Percentiles rank a stretch among this genome's conserved stretches.
Evolutionary conservation across 2,329 filamentous ascomycete species (phyloP).

Genomic region (Penicillium glabrum): DNA sequence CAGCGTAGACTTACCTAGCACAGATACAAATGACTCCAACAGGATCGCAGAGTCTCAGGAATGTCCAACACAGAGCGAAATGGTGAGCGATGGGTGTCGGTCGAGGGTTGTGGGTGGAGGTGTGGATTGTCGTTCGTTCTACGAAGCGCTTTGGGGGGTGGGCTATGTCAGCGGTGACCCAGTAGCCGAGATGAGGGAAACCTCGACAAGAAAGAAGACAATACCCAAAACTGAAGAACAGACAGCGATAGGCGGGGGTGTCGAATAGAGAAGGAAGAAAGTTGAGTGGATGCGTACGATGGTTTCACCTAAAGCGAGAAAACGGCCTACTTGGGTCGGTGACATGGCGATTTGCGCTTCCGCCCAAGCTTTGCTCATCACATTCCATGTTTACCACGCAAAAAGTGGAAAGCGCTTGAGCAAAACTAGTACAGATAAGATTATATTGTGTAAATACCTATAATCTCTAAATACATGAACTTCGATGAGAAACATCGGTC

Average conservation of each 20-base stretch:
- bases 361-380: slow-evolving; percentile 19
- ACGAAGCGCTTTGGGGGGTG: slow-evolving; percentile 30
- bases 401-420: background rate
- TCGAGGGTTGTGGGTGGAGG: slow-evolving; percentile 19
- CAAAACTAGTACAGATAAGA: background rate
- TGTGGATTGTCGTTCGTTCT: slow-evolving; percentile 29
- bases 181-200: slow-evolving; percentile 24
- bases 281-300: slow-evolving; percentile 33
- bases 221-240: slow-evolving; percentile 13
- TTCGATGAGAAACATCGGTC: background rate
- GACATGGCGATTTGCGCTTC: slow-evolving; percentile 33
- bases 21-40: slow-evolving; percentile 23
- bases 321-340: slow-evolving; percentile 31
- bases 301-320: slow-evolving; percentile 46
- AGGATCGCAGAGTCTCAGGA: slow-evolving; percentile 30
- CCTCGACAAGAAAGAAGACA: slow-evolving; percentile 12
- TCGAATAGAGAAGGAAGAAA: slow-evolving; percentile 20
- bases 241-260: slow-evolving; percentile 15
- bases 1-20: slow-evolving; percentile 34
- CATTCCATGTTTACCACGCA: slow-evolving; percentile 9
- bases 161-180: slow-evolving; percentile 42
- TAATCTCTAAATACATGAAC: background rate
- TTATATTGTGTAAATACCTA: background rate
- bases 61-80: background rate
- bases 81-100: background rate